Evolutionary conservation across 2,329 filamentous ascomycete genomes (phyloP), one percentile per base, ranked within the genome.

Genomic region (Fusarium oxysporum): DNA sequence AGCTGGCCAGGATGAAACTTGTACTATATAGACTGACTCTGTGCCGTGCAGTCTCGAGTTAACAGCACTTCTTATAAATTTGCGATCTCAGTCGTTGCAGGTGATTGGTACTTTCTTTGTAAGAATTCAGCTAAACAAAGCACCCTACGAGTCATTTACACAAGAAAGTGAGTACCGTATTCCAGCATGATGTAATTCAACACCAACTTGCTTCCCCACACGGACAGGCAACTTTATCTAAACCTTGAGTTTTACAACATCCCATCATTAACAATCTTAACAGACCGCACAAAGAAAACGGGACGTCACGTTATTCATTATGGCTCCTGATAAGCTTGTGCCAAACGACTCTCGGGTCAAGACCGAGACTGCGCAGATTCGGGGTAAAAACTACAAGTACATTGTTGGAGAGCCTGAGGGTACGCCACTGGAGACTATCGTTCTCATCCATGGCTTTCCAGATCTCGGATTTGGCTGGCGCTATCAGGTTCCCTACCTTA

Each of bases 391-490:
- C 38, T 97, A 96, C 83, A 89, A 86, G 77, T 92, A 91, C 79
- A 84, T 91, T 65, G 80, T 90, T 35, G 86, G 85, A 47, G 84
- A 88, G 74, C 87, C 90, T 4, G 72, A 80, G 75, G 79, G 80
- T 48, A 79, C 81, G 45, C 83, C 83, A 38, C 76, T 82, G 61
- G 86, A 84, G 48, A 89, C 87, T 21, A 82, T 89, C 60, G 81
- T 90, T 65, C 83, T 88, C 16, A 66, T 93, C 78, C 92, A 95
- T 82, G 95, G 95, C 73, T 97, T 92, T 83, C 95, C 95, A 1
- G 95, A 97, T 82, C 83, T 96, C 23, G 89, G 90, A 13, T 91
- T 95, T 78, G 94, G 92, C 79, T 98, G 96, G 96, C 92, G 95
- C 70, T 92, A 93, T 82, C 95, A 98, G 82, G 92, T 98, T 67